Base-by-base conservation (phyloP, 83 land plant genomes). In the Picea abies region DNA sequence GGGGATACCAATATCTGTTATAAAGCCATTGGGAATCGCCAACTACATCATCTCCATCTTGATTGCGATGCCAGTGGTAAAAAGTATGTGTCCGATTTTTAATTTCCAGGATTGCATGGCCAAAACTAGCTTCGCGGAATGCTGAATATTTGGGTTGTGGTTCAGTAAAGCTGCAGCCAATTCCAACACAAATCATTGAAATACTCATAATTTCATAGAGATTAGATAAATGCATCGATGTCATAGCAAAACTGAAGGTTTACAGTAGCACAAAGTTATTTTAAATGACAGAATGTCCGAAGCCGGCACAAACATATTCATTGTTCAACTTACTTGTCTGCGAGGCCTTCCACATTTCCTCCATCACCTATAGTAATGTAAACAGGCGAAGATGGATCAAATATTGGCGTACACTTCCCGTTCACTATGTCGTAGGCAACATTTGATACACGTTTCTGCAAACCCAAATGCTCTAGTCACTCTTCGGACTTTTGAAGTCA, bases 331-430 rank as follows among this genome's bases (percentile, higher is more conserved):
- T 87, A 94, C 96, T 87, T 82, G 32, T 67, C 84, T 12, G 88
- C 94, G 8, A 94, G 72, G 79, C 96, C 96, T 90, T 90, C 93
- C 12, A 78, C 79, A 65, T 94, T 94, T 67, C 96, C 96, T 79
- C 96, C 96, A 83, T 94, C 96, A 61, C 96, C 96, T 52, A 94
- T 84, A 44, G 90, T 89, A 44, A 94, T 86, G 68, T 94, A 92
- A 47, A 89, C 88, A 25, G 96, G 96, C 20, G 94, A 91, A 25
- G 86, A 78, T 16, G 52, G n/a, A 63, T 94, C 84, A 2, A 66
- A 61, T 0, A 81, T 70, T 8, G 96, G 96, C 23, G 78, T 86
- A 78, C 95, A 91, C 12, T 77, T 0, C 1, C 85, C 89, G 58
- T 93, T 90, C 17, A 79, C 73, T 39, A 94, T 82, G 78, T 92